These are phyloP conservation scores for Pisolithus tinctorius DNA, from an alignment of 768 basidiomycete genomes.

Conservation along the genomic window DNA sequence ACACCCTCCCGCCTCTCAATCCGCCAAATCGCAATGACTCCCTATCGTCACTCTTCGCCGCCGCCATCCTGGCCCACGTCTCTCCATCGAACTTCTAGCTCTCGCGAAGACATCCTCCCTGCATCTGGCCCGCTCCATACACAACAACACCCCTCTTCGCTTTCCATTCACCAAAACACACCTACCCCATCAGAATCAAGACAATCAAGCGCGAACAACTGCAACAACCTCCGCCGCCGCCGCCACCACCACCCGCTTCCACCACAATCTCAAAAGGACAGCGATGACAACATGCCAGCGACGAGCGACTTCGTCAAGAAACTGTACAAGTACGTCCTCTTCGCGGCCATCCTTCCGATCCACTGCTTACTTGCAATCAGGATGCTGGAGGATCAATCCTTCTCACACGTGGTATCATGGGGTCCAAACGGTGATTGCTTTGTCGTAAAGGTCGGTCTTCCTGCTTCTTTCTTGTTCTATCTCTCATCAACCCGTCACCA, in stretches of 20 bases:
- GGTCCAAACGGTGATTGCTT: constrained; percentile 81
- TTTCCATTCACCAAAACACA: constrained; percentile 17
- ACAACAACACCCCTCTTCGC: constrained; percentile 15
- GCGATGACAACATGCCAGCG: constrained; percentile 76
- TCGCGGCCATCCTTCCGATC: not conserved
- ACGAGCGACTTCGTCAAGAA: constrained; percentile 94
- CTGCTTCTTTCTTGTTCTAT: not conserved
- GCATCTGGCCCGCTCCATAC: constrained; percentile 8
- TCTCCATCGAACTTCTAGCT: constrained; percentile 33
- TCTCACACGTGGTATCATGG: constrained; percentile 75
- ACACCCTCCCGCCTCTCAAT: constrained; percentile 38
- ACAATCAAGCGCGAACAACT: constrained; percentile 25
- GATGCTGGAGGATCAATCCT: constrained; percentile 80
- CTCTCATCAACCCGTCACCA: not conserved
- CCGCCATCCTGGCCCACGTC: constrained; percentile 17
- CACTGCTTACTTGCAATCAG: constrained; percentile 30
- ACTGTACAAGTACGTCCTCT: constrained; percentile 67
- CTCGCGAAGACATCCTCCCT: constrained; percentile 35
- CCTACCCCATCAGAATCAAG: constrained; percentile 17
- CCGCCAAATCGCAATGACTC: constrained; percentile 21
- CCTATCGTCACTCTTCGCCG: constrained; percentile 21
- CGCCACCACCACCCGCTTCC: constrained; percentile 13
- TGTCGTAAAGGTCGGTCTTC: constrained; percentile 61
- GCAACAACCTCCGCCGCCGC: constrained; percentile 12
- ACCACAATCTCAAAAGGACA: constrained; percentile 26